Evolutionary conservation across 352 stramenopile species (phyloP), one percentile per base, ranked within the genome.

Genomic region (Globisporangium iwayamae): DNA sequence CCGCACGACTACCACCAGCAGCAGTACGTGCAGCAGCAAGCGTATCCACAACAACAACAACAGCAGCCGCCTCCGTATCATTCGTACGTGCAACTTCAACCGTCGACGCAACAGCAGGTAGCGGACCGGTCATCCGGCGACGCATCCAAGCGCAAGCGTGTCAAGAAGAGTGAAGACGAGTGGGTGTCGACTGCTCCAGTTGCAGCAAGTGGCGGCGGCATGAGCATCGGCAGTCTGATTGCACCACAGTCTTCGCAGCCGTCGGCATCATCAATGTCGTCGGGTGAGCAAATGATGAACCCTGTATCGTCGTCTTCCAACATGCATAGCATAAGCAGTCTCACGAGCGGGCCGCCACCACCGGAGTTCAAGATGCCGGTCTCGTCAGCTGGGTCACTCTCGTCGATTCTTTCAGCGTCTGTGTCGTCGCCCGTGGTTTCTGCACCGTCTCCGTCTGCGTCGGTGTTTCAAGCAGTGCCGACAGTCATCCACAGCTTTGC

Each of bases 391-490:
- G 50, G 28, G 28, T 64, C 63, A n/a, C 43, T 68, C 2, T 63
- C 63, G 5, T 68, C 63, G n/a, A 68, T 68, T 32, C 39, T 68
- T n/a, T 68, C 63, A 4, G 43, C 54, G 14, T 56, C 50, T 14
- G 28, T 32, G 1, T 59, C 54, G n/a, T 67, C 63, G 32, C 57
- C 63, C 4, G 25, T 66, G 48, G 54, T 63, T 20, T n/a, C 47
- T 3, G 56, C 65, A 25, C 30, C 58, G 16, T 60, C 63, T 36
- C 56, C 59, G 57, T 58, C 60, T 18, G 43, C 65, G 30, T 85
- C 76, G 25, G 67, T 90, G 9, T 90, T 90, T 59, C 75, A 83
- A 54, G 79, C 85, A 56, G 65, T 78, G 50, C 80, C 83, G 7
- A 63, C 62, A 16, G 63, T 76, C 3, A 81, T 90, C 64, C 79